These are phyloP conservation scores for Alternaria arbusti DNA, from an alignment of 2,329 filamentous ascomycete genomes.

Conservation along the genomic window DNA sequence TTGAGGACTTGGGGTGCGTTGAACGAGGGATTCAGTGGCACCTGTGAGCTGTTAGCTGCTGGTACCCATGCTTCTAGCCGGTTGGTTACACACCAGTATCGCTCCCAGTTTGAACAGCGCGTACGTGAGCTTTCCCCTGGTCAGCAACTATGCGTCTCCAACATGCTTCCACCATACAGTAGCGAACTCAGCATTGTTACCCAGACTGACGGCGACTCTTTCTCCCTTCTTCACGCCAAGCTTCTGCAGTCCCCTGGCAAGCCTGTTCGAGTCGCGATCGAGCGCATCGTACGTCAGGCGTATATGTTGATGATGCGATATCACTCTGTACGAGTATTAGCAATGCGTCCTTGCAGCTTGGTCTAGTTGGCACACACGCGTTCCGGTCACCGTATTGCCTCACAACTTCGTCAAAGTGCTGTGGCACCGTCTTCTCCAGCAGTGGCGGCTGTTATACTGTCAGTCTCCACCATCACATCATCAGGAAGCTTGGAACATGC, in stretches of 20 bases:
- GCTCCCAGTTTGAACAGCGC: constrained; percentile 94
- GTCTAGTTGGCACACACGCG: constrained; percentile 54
- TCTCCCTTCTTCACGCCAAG: constrained; percentile 81
- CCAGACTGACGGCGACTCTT: constrained; percentile 83
- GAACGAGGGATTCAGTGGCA: constrained; percentile 93
- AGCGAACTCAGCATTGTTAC: constrained; percentile 84
- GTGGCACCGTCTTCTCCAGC: constrained; percentile 70
- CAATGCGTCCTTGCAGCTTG: background rate
- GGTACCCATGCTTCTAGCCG: too few species aligned
- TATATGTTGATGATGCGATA: constrained; percentile 67
- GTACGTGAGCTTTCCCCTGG: constrained; percentile 67
- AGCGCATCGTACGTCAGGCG: constrained; percentile 76
- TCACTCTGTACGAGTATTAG: constrained; percentile 52
- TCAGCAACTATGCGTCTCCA: constrained; percentile 8
- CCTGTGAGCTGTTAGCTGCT: constrained; percentile 48
- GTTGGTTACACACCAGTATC: constrained; percentile 66
- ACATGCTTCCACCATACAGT: constrained; percentile 58
- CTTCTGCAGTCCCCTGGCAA: constrained; percentile 73
- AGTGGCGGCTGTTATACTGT: constrained; percentile 64
- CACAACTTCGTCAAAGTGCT: constrained; percentile 74
- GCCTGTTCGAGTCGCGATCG: constrained; percentile 75
- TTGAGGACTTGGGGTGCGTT: constrained; percentile 78
- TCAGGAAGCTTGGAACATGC: constrained; percentile 24
- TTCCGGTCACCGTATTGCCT: constrained; percentile 67
- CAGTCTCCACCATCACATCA: constrained; percentile 6